phyloP scores from a whole-genome alignment of 1,284 basidiomycete species.

The Sanghuangporus sanghuang region DNA sequence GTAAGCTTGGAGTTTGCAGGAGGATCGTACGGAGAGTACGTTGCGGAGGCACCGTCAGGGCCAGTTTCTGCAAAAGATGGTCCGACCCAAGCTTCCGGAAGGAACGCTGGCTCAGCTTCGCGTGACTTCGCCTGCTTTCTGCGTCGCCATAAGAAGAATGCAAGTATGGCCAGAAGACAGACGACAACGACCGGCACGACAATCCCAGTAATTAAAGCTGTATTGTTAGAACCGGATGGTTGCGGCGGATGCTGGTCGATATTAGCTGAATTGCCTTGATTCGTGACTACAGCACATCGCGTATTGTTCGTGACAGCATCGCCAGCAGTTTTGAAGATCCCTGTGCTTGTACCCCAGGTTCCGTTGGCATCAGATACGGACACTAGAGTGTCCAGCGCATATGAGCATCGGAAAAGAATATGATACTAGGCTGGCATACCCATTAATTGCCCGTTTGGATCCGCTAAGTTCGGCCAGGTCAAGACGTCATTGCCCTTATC shows the following conservation, averaged over 20 bases:
- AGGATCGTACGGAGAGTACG: slow-evolving; percentile 7
- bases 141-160: slow-evolving; percentile 11
- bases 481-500: slow-evolving; percentile 34
- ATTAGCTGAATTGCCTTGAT: slow-evolving; percentile 13
- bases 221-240: not conserved
- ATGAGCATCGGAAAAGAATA: not conserved
- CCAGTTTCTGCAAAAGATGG: slow-evolving; percentile 1
- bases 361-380: slow-evolving; percentile 15
- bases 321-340: slow-evolving; percentile 16
- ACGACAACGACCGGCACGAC: slow-evolving; percentile 9
- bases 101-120: slow-evolving; percentile 11
- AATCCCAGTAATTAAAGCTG: slow-evolving; percentile 6
- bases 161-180: not conserved
- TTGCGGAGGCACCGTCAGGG: not conserved
- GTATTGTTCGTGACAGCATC: not conserved
- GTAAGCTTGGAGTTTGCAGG: slow-evolving; percentile 6
- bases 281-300: slow-evolving; percentile 9
- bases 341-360: slow-evolving; percentile 14
- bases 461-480: slow-evolving; percentile 44
- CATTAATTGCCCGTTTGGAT: slow-evolving; percentile 33
- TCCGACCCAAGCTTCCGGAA: slow-evolving; percentile 16
- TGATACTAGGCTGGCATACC: slow-evolving; percentile 30
- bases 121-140: not conserved
- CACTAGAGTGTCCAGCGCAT: slow-evolving; percentile 3
- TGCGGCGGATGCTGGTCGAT: slow-evolving; percentile 13